phyloP scores from a whole-genome alignment of 768 basidiomycete species.

The Coprinopsis marcescibilis region DNA sequence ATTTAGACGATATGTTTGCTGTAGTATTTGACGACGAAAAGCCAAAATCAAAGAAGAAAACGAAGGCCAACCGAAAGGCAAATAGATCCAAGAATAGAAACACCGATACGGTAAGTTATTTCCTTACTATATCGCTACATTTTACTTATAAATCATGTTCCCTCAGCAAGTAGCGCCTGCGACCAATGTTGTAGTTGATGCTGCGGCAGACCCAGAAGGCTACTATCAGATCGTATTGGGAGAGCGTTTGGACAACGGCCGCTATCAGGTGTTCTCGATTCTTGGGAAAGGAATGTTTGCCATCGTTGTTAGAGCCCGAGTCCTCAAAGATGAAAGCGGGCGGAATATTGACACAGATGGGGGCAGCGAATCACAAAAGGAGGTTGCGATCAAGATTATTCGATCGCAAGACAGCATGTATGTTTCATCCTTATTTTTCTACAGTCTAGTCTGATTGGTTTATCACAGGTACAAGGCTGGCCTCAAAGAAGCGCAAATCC shows the following conservation, averaged over 20 bases:
- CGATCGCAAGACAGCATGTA: constrained; percentile 95
- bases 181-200: constrained; percentile 71
- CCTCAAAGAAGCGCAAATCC: constrained; percentile 83
- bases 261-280: constrained; percentile 91
- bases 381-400: constrained; percentile 98
- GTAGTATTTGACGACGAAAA: constrained; percentile 34
- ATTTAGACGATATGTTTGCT: constrained; percentile 96
- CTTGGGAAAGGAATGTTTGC: constrained; percentile 99
- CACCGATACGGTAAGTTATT: background rate
- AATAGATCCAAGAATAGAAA: background rate
- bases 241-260: constrained; percentile 86
- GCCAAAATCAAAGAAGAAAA: constrained; percentile 57
- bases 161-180: constrained; percentile 35
- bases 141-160: background rate
- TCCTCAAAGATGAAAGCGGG: constrained; percentile 60
- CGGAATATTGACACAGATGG: background rate
- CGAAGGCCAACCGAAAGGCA: constrained; percentile 19
- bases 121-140: constrained; percentile 1
- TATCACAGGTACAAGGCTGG: constrained; percentile 85
- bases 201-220: constrained; percentile 90
- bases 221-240: constrained; percentile 94
- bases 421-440: constrained; percentile 24
- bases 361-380: constrained; percentile 35
- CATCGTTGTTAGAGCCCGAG: constrained; percentile 86
- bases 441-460: background rate